Evolutionary conservation across 2,329 filamentous ascomycete genomes (phyloP).

Genomic region (Kalmusia sp.): DNA sequence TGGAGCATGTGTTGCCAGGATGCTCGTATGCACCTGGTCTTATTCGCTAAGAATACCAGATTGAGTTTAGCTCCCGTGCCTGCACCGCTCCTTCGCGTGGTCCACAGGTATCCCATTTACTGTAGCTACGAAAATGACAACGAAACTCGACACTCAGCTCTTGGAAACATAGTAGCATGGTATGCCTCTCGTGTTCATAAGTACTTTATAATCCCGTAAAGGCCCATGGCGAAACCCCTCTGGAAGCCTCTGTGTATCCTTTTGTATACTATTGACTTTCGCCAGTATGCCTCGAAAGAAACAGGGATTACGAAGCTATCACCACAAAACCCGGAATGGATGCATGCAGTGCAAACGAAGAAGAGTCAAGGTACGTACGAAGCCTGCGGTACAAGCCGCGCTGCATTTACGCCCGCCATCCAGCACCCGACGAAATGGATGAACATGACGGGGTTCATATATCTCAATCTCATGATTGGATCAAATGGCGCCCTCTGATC

Average conservation of each 20-base stretch:
- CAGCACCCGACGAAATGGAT: background rate
- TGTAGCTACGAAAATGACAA: no score
- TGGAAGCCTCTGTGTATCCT: no score
- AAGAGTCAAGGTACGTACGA: conserved; percentile 20
- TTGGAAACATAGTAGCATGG: no score
- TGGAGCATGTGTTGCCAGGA: no score
- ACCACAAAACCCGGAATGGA: conserved; percentile 21
- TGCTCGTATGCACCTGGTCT: background rate
- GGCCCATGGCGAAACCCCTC: no score
- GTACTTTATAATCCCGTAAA: background rate
- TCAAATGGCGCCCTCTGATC: background rate
- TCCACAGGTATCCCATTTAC: background rate
- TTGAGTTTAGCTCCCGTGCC: background rate
- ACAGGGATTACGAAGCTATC: conserved; percentile 18
- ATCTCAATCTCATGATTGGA: background rate
- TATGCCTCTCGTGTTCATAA: no score
- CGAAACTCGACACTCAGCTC: no score
- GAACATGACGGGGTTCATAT: no score
- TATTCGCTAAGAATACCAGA: background rate
- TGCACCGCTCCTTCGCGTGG: background rate
- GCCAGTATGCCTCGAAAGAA: conserved; percentile 16
- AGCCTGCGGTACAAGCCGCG: background rate
- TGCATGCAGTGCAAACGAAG: conserved; percentile 21
- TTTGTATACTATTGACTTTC: no score
- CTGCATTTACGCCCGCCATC: background rate